Conservation (phyloP, 2,329 filamentous ascomycete genomes). For the Tolypocladium tropicale region DNA sequence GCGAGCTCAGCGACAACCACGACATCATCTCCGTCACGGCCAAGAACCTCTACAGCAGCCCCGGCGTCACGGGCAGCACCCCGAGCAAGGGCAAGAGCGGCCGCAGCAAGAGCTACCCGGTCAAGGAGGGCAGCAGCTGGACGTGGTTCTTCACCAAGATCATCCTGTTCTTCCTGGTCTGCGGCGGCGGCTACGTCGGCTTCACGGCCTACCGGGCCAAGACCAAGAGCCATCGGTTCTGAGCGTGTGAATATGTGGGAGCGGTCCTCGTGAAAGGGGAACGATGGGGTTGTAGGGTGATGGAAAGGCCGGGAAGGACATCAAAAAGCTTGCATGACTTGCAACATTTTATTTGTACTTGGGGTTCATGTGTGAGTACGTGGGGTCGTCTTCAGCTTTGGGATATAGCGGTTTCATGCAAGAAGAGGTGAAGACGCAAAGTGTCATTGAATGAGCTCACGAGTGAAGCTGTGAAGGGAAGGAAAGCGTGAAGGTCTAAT, state of each 20-base stretch:
- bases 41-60: slow-evolving; percentile 72
- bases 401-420: background rate
- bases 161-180: slow-evolving; percentile 57
- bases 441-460: background rate
- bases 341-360: background rate
- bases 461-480: background rate
- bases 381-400: background rate
- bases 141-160: slow-evolving; percentile 68
- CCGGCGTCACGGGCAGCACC: slow-evolving; percentile 24
- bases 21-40: slow-evolving; percentile 84
- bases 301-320: background rate
- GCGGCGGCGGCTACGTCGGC: slow-evolving; percentile 68
- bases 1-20: slow-evolving; percentile 94
- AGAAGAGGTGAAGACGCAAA: background rate
- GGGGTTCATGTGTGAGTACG: background rate
- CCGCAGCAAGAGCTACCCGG: slow-evolving; percentile 17
- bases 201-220: slow-evolving; percentile 73
- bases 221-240: slow-evolving; percentile 50
- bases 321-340: background rate
- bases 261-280: too few relatives aligned
- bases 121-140: slow-evolving; percentile 42
- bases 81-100: slow-evolving; percentile 26
- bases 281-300: background rate
- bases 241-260: slow-evolving; percentile 1
- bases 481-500: background rate